Base-by-base conservation (phyloP, 2,329 filamentous ascomycete genomes). In the Tolypocladium tundrense region DNA sequence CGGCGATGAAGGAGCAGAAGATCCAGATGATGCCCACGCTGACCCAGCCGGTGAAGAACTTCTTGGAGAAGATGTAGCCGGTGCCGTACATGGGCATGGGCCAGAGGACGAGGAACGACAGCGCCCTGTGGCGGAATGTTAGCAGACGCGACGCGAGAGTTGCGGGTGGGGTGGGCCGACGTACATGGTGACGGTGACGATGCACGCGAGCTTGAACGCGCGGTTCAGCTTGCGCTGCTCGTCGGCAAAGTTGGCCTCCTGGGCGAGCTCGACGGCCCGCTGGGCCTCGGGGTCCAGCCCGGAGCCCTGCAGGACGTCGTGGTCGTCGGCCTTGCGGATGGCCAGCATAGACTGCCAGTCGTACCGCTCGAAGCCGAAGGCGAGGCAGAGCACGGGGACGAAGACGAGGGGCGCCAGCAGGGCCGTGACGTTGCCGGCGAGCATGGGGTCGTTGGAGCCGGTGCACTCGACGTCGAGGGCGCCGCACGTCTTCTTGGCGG, bases 61-160 rank as follows among this genome's bases (percentile, higher is more conserved):
- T 35, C 54, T 72, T 72, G 19, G 69, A 71, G 42, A 73, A 73
- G 57, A 96, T 81, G 69, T 96, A 96, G 1, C 82, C 82, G 0
- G 80, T 80, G 13, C 90, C 91, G 68, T 94, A 96, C 84, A 96
- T 86, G 1, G 91, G 91, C 81, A 96, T 93, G 0, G 92, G 91
- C 91, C 91, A 96, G 19, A 96, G 80, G 2, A 96, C 79, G 0
- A 96, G 76, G 58, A 96, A 77, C 0, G 84, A 79, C 0, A 96
- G 60, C 0, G 90, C 88, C 75, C 62, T 69, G 54, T 48, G 21
- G 48, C 16, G 21, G 11, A 35, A 21, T 13, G 21, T 51, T 35
- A 51, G 48, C 31, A 35, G 19, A 35, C n/a, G 45, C 24, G 45
- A 50, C 14, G 27, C 14, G 27, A 4, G 27, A 1, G 27, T 10